These are phyloP conservation scores for Penicillium waksmanii DNA, from an alignment of 495 filamentous ascomycete species.

Conservation along the genomic window DNA sequence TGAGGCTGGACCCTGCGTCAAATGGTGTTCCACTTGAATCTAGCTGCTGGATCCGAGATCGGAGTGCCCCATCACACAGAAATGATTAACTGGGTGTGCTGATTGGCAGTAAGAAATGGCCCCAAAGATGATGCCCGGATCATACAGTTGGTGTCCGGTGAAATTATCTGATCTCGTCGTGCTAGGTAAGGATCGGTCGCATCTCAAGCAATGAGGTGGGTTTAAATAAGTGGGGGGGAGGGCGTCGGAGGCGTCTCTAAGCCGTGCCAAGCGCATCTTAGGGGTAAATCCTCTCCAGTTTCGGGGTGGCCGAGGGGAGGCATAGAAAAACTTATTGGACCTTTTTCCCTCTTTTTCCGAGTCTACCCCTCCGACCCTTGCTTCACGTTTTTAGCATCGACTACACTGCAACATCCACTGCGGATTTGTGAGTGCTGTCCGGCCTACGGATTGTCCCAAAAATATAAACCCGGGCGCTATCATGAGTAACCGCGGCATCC, in stretches of 20 bases:
- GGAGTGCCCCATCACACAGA: background rate
- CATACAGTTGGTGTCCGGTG: background rate
- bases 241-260: background rate
- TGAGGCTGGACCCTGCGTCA: constrained; percentile 1
- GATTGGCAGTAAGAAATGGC: background rate
- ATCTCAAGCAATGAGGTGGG: constrained; percentile 1
- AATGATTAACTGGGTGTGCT: background rate
- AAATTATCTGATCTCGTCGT: constrained; percentile 3
- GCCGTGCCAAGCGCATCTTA: constrained; percentile 6
- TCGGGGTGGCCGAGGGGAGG: constrained; percentile 1
- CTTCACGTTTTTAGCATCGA: background rate
- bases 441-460: background rate
- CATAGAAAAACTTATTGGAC: constrained; percentile 2
- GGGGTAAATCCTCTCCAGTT: constrained; percentile 2
- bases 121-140: background rate
- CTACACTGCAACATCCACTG: background rate
- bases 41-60: constrained; percentile 1
- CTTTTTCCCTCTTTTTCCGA: background rate
- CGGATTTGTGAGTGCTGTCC: background rate
- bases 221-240: constrained; percentile 1
- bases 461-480: background rate
- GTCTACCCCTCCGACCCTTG: background rate
- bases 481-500: constrained; percentile 6
- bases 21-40: background rate
- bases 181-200: constrained; percentile 2